These are phyloP conservation scores for Exophiala mesophila DNA, from an alignment of 2,329 filamentous ascomycete species.

Conservation along the genomic window DNA sequence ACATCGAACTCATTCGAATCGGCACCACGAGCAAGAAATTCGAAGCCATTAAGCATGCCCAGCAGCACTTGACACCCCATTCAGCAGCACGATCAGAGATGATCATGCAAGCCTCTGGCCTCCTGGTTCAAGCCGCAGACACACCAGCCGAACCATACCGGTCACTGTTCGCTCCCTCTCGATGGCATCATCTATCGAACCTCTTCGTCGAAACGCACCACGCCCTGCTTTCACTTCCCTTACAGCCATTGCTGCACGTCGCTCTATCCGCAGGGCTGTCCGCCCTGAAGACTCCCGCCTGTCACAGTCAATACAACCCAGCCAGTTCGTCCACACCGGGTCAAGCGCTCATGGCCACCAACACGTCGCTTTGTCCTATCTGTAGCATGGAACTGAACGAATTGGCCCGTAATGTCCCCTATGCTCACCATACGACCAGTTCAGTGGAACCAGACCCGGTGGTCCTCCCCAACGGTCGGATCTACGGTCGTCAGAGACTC, in stretches of 20 bases:
- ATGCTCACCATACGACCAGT: slow-evolving; percentile 91
- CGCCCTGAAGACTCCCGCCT: slow-evolving; percentile 90
- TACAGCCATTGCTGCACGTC: slow-evolving; percentile 79
- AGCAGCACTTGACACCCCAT: slow-evolving; percentile 71
- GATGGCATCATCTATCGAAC: slow-evolving; percentile 72
- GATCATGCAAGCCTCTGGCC: slow-evolving; percentile 68
- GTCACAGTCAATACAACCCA: slow-evolving; percentile 60
- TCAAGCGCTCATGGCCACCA: slow-evolving; percentile 40
- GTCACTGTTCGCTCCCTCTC: slow-evolving; percentile 65
- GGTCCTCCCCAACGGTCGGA: slow-evolving; percentile 78
- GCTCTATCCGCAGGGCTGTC: slow-evolving; percentile 87
- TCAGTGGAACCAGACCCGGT: slow-evolving; percentile 84
- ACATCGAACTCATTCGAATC: slow-evolving; percentile 81
- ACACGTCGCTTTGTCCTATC: slow-evolving; percentile 80
- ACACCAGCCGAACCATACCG: slow-evolving; percentile 57
- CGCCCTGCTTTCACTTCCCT: slow-evolving; percentile 73
- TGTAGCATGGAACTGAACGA: slow-evolving; percentile 94
- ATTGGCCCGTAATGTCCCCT: slow-evolving; percentile 80
- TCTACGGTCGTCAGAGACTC: slow-evolving; percentile 73
- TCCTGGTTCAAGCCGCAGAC: slow-evolving; percentile 69
- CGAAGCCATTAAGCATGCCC: slow-evolving; percentile 77
- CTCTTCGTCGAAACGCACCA: slow-evolving; percentile 85
- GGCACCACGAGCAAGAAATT: slow-evolving; percentile 57
- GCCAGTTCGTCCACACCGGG: slow-evolving; percentile 52
- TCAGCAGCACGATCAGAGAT: slow-evolving; percentile 63